Evolutionary conservation across 495 filamentous ascomycete species (phyloP).

Genomic region (Hyphodiscus hymeniophilus): DNA sequence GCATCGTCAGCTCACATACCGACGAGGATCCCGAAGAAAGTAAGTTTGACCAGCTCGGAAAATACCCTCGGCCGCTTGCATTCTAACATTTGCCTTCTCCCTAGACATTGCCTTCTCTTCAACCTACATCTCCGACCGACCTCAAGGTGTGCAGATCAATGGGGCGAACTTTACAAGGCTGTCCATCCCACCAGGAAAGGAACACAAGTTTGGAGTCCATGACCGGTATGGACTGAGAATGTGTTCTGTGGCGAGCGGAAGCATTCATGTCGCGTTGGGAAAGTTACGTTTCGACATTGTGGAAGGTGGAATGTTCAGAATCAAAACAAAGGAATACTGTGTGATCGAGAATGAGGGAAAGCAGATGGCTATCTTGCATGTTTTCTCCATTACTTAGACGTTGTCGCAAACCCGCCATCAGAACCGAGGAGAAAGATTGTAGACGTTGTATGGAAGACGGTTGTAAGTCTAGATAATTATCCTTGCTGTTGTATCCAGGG

Average conservation of each 20-base stretch:
- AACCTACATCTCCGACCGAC: not conserved
- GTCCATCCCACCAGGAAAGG: not conserved
- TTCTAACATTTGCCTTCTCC: not conserved
- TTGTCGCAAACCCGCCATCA: no score
- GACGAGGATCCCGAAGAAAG: slow-evolving; percentile 7
- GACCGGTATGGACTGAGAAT: slow-evolving; percentile 2
- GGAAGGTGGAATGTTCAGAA: slow-evolving; percentile 8
- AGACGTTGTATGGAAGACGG: no score
- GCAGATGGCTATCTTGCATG: not conserved
- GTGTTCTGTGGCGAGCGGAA: slow-evolving; percentile 2
- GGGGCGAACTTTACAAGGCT: not conserved
- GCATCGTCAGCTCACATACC: not conserved
- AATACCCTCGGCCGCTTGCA: not conserved
- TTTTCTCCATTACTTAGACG: not conserved
- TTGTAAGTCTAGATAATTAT: no score
- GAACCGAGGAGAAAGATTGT: no score
- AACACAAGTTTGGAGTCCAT: not conserved
- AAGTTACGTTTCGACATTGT: not conserved
- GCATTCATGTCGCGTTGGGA: slow-evolving; percentile 1
- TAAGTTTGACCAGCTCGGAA: not conserved
- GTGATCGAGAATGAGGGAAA: not conserved
- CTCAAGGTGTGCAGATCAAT: not conserved
- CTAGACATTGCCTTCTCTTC: slow-evolving; percentile 8
- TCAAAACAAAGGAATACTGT: slow-evolving; percentile 9
- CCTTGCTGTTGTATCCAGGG: no score